phyloP scores from a whole-genome alignment of 345 rosid genomes.

The Syzygium oleosum region DNA sequence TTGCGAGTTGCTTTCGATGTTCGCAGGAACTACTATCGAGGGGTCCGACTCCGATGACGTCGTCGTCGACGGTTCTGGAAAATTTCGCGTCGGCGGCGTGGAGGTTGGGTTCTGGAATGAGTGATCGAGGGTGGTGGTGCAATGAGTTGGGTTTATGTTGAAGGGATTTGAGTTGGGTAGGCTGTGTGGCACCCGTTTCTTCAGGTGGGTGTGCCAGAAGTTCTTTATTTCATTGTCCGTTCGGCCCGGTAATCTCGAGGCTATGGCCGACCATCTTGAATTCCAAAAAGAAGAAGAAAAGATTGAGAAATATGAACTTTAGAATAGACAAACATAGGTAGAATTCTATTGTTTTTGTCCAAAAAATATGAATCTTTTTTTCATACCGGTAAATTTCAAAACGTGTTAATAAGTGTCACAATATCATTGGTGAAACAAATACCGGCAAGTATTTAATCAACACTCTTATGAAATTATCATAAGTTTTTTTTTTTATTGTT shows the following conservation, averaged over 20 bases:
- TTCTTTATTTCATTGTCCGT: slow-evolving; percentile 12
- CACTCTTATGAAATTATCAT: background rate
- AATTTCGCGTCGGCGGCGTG: background rate
- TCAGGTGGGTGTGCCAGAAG: slow-evolving; percentile 10
- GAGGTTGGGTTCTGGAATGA: background rate
- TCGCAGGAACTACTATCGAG: background rate
- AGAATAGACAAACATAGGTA: background rate
- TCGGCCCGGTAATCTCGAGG: slow-evolving; percentile 8
- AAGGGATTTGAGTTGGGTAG: background rate
- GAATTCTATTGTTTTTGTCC: background rate
- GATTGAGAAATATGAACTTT: background rate
- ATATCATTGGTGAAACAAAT: background rate
- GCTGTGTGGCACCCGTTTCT: background rate
- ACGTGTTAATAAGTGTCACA: background rate
- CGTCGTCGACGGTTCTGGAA: background rate
- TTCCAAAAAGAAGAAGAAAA: background rate
- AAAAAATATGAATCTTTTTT: background rate
- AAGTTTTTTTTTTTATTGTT: background rate
- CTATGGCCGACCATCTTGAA: slow-evolving; percentile 9
- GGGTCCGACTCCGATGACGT: background rate
- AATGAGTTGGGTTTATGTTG: background rate
- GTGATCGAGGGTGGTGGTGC: background rate
- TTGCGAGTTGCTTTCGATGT: background rate
- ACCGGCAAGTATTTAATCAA: background rate
- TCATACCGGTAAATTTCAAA: background rate